Evolutionary conservation across 148 eudicot species (phyloP).

Genomic region (Tetragonia tetragonoides): DNA sequence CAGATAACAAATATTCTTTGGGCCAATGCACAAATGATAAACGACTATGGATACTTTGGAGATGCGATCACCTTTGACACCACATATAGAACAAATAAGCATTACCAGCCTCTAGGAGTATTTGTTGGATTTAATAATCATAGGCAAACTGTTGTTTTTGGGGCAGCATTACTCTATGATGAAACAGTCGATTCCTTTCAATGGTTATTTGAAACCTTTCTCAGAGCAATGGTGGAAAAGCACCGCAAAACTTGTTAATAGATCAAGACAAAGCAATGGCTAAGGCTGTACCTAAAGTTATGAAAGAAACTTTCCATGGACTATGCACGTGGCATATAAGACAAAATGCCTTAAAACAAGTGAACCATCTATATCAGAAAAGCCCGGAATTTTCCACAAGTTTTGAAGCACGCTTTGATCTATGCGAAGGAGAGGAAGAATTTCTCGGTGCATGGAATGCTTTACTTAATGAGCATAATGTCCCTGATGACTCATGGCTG

Average conservation of each 20-base stretch:
- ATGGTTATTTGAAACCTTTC: conserved; percentile 42
- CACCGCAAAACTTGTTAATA: conserved; percentile 36
- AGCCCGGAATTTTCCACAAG: conserved; percentile 19
- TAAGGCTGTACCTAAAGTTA: conserved; percentile 10
- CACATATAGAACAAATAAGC: conserved; percentile 26
- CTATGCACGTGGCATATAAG: conserved; percentile 35
- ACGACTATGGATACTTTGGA: conserved; percentile 32
- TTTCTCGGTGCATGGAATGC: conserved; percentile 25
- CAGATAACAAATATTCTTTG: conserved; percentile 34
- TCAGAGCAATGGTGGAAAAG: conserved; percentile 26
- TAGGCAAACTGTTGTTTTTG: conserved; percentile 28
- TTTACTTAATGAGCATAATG: conserved; percentile 16
- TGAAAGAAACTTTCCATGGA: conserved; percentile 26
- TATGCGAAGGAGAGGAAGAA: conserved; percentile 23
- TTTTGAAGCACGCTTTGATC: conserved; percentile 25
- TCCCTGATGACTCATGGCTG: conserved; percentile 24
- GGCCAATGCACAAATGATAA: conserved; percentile 38
- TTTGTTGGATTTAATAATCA: conserved; percentile 38
- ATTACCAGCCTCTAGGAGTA: conserved; percentile 31
- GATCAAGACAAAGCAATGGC: conserved; percentile 28
- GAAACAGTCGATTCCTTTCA: conserved; percentile 18
- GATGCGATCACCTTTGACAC: conserved; percentile 36
- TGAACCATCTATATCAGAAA: conserved; percentile 11
- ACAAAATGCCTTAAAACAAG: conserved; percentile 25
- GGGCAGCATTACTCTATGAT: conserved; percentile 38